These are phyloP conservation scores for Priceomyces melissophilus DNA, from an alignment of 805 yeast genomes.

Conservation along the genomic window DNA sequence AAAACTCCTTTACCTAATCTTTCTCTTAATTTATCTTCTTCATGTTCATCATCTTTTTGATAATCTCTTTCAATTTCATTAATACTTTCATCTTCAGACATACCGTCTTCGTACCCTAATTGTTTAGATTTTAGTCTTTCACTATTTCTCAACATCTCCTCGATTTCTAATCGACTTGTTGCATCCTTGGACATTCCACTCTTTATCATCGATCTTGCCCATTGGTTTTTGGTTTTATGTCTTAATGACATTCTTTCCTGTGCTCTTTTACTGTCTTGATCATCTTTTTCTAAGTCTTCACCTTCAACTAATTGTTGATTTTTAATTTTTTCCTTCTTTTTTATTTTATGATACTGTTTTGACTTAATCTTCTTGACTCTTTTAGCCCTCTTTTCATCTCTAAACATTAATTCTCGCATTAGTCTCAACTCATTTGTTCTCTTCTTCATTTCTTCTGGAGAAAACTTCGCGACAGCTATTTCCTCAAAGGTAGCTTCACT, in stretches of 20 bases:
- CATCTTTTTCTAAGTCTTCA: conserved; percentile 52
- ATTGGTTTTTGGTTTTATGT: conserved; percentile 81
- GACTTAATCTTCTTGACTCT: conserved; percentile 94
- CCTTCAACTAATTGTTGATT: conserved; percentile 67
- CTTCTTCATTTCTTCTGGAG: conserved; percentile 73
- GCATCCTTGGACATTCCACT: conserved; percentile 89
- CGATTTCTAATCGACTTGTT: conserved; percentile 81
- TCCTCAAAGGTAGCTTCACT: conserved; percentile 85
- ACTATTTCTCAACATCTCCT: conserved; percentile 89
- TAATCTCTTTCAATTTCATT: conserved; percentile 45
- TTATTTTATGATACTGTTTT: conserved; percentile 79
- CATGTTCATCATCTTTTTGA: conserved; percentile 32
- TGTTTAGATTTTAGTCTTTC: conserved; percentile 73
- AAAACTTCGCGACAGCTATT: conserved; percentile 73
- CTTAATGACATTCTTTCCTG: conserved; percentile 88
- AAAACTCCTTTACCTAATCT: conserved; percentile 82
- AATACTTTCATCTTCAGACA: conserved; percentile 49
- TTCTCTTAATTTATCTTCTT: conserved; percentile 27
- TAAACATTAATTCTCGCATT: conserved; percentile 94
- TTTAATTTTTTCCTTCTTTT: conserved; percentile 76
- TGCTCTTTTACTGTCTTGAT: conserved; percentile 74
- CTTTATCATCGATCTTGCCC: conserved; percentile 89
- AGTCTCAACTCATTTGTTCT: conserved; percentile 79
- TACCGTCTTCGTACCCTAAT: conserved; percentile 58
- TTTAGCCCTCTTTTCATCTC: conserved; percentile 89